Percentiles rank a stretch among this genome's conserved stretches.
Evolutionary conservation across 805 yeast genomes (phyloP).

Genomic region (Saturnispora dispora): DNA sequence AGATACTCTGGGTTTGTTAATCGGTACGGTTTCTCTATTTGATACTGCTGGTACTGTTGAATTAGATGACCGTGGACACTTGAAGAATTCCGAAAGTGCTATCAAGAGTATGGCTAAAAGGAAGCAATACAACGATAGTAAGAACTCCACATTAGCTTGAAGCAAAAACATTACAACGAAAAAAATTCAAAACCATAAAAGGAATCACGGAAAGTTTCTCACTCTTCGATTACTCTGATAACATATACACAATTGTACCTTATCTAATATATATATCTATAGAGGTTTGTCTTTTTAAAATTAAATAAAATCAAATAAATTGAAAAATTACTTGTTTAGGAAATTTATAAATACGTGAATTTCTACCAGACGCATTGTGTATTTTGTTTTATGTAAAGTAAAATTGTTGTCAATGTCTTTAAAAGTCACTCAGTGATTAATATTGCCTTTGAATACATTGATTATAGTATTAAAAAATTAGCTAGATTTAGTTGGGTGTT

Average conservation of each 20-base stretch:
- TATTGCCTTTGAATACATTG: not conserved
- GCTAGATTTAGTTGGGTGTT: not conserved
- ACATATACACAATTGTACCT: not conserved
- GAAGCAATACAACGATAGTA: conserved; percentile 80
- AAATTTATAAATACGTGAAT: conserved; percentile 59
- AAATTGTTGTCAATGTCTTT: not conserved
- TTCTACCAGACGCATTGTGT: not conserved
- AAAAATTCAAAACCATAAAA: not conserved
- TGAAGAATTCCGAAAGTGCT: conserved; percentile 39
- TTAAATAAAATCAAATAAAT: not conserved
- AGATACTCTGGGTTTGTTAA: conserved; percentile 70
- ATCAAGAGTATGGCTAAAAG: conserved; percentile 28
- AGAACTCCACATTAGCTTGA: conserved; percentile 34
- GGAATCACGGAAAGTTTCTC: not conserved
- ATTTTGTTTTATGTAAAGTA: not conserved
- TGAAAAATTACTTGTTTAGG: conserved; percentile 41
- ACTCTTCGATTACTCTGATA: not conserved
- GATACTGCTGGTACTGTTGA: conserved; percentile 72
- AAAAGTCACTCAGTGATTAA: not conserved
- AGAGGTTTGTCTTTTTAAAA: not conserved
- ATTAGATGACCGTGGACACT: conserved; percentile 70
- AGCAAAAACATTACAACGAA: not conserved
- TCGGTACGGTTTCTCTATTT: conserved; percentile 71
- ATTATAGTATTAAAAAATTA: no score
- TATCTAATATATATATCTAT: not conserved